These are phyloP conservation scores for Talaromyces verruculosus DNA, from an alignment of 2,329 filamentous ascomycete genomes.

Conservation along the genomic window DNA sequence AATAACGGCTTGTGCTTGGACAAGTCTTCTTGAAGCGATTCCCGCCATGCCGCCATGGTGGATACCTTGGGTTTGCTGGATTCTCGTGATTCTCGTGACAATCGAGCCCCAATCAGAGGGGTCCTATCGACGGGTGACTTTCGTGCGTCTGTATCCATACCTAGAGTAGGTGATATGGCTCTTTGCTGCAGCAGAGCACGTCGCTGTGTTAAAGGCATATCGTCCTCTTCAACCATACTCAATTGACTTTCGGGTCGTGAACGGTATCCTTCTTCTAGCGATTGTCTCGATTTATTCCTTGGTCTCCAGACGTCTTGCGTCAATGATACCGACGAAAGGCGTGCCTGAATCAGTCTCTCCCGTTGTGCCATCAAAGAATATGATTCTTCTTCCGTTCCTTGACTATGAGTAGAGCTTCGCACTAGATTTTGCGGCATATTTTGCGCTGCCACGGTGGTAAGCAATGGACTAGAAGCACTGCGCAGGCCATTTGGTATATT, in stretches of 20 bases:
- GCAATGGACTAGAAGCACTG: constrained; percentile 27
- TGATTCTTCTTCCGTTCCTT: constrained; percentile 28
- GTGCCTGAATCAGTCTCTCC: constrained; percentile 50
- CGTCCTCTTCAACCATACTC: constrained; percentile 42
- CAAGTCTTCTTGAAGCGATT: constrained; percentile 64
- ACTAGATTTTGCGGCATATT: constrained; percentile 19
- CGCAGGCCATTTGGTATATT: constrained; percentile 16
- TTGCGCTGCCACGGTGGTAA: constrained; percentile 24
- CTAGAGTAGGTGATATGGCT: constrained; percentile 23
- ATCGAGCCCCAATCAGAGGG: constrained; percentile 50
- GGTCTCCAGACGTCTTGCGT: constrained; percentile 33
- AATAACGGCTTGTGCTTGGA: constrained; percentile 37
- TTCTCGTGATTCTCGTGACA: constrained; percentile 17
- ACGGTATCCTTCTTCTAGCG: constrained; percentile 23
- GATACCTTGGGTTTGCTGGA: constrained; percentile 44
- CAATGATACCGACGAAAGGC: constrained; percentile 39
- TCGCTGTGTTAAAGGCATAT: constrained; percentile 68
- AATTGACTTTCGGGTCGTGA: constrained; percentile 21
- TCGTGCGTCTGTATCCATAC: constrained; percentile 31
- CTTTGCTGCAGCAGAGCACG: constrained; percentile 61
- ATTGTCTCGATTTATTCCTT: constrained; percentile 32
- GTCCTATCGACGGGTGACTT: constrained; percentile 38
- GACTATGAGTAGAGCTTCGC: constrained; percentile 2
- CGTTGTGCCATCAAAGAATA: constrained; percentile 57
- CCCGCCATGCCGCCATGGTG: constrained; percentile 66